Percentiles rank a stretch among this genome's conserved stretches.
These are phyloP conservation scores for Aspergillus sparsus DNA, from an alignment of 495 filamentous ascomycete species.

Conservation along the genomic window DNA sequence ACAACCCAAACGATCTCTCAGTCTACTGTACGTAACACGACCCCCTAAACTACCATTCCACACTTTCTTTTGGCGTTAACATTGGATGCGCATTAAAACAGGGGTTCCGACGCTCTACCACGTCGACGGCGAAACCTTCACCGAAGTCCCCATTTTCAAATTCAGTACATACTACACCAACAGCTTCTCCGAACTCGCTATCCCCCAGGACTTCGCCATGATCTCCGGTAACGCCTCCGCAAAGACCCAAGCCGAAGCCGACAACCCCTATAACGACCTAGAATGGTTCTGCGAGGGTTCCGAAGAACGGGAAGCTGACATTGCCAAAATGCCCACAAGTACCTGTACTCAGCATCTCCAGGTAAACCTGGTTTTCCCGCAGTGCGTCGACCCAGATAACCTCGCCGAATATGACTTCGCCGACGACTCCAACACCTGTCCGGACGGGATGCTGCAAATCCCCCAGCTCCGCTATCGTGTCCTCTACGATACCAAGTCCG, in stretches of 20 bases:
- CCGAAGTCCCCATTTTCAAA: slow-evolving; percentile 20
- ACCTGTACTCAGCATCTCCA: slow-evolving; percentile 26
- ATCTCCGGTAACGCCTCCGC: slow-evolving; percentile 25
- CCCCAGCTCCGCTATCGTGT: slow-evolving; percentile 28
- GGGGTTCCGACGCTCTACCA: slow-evolving; percentile 28
- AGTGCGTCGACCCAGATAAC: slow-evolving; percentile 22
- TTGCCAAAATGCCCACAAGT: slow-evolving; percentile 18
- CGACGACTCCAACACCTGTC: slow-evolving; percentile 21
- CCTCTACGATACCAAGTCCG: slow-evolving; percentile 21
- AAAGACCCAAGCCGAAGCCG: slow-evolving; percentile 17
- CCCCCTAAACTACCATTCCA: background rate
- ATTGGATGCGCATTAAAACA: too few species aligned
- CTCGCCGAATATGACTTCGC: slow-evolving; percentile 23
- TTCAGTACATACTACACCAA: slow-evolving; percentile 29
- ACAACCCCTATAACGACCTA: slow-evolving; percentile 17
- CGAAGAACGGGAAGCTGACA: slow-evolving; percentile 9
- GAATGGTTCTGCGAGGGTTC: slow-evolving; percentile 27
- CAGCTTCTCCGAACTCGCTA: slow-evolving; percentile 16
- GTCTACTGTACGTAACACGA: slow-evolving; percentile 19
- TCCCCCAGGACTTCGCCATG: slow-evolving; percentile 24
- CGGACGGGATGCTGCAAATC: slow-evolving; percentile 22
- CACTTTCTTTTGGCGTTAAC: too few species aligned
- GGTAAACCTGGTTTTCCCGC: slow-evolving; percentile 24
- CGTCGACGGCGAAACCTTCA: slow-evolving; percentile 18
- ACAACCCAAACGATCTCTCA: slow-evolving; percentile 28